Conservation (phyloP, 208 protist genomes). For the Trypanosoma avium region DNA sequence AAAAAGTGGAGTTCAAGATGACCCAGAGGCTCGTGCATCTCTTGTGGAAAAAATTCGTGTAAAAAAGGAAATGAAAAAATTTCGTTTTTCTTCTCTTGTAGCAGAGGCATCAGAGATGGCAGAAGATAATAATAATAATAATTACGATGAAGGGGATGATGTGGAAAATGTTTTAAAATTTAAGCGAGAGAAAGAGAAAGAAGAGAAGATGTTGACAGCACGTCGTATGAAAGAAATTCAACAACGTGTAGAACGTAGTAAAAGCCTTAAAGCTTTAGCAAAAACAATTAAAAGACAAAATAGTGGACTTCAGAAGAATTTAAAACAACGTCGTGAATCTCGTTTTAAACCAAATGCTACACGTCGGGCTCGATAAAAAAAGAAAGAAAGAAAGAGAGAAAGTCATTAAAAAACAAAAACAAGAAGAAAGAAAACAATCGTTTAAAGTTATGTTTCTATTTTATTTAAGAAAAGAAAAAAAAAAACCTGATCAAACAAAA, state of each 20-base stretch:
- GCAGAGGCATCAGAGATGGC: constrained; percentile 20
- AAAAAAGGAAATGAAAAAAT: constrained; percentile 68
- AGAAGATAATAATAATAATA: constrained; percentile 5
- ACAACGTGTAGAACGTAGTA: constrained; percentile 83
- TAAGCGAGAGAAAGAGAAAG: constrained; percentile 39
- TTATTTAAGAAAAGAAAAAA: too few relatives aligned
- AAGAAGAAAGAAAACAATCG: background rate
- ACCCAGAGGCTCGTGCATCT: constrained; percentile 33
- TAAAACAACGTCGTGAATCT: constrained; percentile 65
- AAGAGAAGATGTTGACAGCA: constrained; percentile 41
- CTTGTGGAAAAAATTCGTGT: constrained; percentile 44
- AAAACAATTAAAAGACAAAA: constrained; percentile 83
- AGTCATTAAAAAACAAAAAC: too few relatives aligned
- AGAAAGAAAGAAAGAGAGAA: too few relatives aligned
- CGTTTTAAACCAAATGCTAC: constrained; percentile 66
- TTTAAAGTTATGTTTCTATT: too few relatives aligned
- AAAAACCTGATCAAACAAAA: too few relatives aligned
- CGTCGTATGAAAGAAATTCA: constrained; percentile 68
- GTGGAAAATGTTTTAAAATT: constrained; percentile 50
- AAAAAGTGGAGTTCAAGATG: constrained; percentile 29
- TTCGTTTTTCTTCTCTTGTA: constrained; percentile 57
- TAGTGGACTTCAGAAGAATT: constrained; percentile 57
- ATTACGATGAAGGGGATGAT: constrained; percentile 31
- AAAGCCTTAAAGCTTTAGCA: constrained; percentile 68
- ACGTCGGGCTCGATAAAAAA: constrained; percentile 55